Percentiles rank a stretch among this genome's conserved stretches.
These are phyloP conservation scores for Flaveria bidentis DNA, from an alignment of 129 eudicot genomes.

Conservation along the genomic window DNA sequence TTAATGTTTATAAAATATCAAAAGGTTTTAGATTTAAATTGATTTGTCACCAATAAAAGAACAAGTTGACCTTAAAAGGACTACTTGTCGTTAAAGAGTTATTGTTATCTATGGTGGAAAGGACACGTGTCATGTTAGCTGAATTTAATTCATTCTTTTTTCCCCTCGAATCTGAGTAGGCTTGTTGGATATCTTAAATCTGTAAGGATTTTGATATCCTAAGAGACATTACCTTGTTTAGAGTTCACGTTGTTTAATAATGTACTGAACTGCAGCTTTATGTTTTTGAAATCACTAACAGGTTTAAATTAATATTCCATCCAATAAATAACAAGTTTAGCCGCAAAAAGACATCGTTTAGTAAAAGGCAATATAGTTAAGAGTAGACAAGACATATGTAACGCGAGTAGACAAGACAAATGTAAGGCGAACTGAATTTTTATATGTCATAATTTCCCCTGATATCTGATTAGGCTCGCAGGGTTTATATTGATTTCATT, in stretches of 20 bases:
- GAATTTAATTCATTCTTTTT: not conserved
- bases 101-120: not conserved
- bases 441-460: not conserved
- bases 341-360: not conserved
- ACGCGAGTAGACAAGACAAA: too few species aligned
- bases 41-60: not conserved
- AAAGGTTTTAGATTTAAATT: not conserved
- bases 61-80: not conserved
- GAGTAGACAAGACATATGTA: not conserved
- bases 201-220: not conserved
- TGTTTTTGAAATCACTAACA: not conserved
- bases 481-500: not conserved
- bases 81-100: not conserved
- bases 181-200: not conserved
- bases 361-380: not conserved
- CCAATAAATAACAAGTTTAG: not conserved
- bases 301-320: not conserved
- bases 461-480: not conserved
- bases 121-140: not conserved
- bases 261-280: not conserved
- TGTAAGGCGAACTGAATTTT: not conserved
- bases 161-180: not conserved
- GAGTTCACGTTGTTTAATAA: not conserved
- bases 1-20: not conserved
- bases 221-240: not conserved